phyloP scores from a whole-genome alignment of 202 grass and related monocot genomes.

The Miscanthus sacchariflorus region DNA sequence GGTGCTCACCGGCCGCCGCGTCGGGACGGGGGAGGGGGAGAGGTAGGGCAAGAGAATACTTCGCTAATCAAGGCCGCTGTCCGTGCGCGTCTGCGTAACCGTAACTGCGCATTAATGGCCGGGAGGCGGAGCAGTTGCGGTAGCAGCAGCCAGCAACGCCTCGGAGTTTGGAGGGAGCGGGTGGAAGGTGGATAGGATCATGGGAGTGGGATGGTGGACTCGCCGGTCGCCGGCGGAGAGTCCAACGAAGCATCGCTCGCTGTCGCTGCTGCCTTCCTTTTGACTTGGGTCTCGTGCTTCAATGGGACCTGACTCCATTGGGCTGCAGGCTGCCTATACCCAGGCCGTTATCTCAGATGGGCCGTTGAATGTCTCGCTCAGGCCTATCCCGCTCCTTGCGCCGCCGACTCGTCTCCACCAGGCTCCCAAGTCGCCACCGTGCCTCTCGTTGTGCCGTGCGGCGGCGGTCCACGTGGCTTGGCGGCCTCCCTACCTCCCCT shows the following conservation, averaged over 20 bases:
- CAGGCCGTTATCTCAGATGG: conserved; percentile 1
- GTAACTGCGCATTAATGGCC: conserved; percentile 25
- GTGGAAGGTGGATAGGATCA: neutral
- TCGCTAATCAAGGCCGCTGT: neutral
- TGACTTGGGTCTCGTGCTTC: conserved; percentile 6
- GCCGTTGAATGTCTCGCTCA: neutral
- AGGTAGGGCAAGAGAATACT: neutral
- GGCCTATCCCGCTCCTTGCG: too few species aligned
- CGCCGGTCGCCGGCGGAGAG: conserved; percentile 47
- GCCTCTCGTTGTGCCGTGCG: too few species aligned
- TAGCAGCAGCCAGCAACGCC: neutral
- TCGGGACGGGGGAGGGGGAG: neutral
- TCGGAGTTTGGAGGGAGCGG: neutral
- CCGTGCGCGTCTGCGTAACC: neutral
- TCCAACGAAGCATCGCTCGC: conserved; percentile 26
- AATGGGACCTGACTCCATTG: neutral
- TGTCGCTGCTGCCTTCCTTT: neutral
- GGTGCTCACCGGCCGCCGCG: conserved; percentile 16
- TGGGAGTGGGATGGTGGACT: neutral
- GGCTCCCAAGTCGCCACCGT: too few species aligned
- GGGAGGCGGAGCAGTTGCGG: conserved; percentile 45
- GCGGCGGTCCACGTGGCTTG: too few species aligned
- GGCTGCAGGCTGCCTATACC: neutral
- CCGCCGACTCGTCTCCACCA: too few species aligned
- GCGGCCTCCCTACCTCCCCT: too few species aligned